Evolutionary conservation across 1,139 yeast species (phyloP).

Genomic region (Pichia sp.): DNA sequence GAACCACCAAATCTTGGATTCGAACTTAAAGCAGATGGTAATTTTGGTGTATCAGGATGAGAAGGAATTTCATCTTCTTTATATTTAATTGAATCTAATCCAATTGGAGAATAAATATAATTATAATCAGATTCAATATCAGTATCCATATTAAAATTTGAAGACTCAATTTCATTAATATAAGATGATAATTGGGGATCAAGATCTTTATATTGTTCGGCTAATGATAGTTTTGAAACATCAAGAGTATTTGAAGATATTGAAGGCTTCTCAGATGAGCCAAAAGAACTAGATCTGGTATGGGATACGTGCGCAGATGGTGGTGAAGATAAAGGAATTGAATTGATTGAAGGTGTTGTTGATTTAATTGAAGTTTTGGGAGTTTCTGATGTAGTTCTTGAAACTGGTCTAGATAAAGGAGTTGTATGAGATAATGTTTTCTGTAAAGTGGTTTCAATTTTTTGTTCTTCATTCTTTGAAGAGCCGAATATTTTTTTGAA

Average conservation of each 20-base stretch:
- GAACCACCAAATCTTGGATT: constrained; percentile 26
- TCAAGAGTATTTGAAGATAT: not conserved
- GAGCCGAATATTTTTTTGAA: constrained; percentile 32
- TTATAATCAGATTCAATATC: constrained; percentile 1
- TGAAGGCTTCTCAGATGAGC: not conserved
- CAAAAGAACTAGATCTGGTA: not conserved
- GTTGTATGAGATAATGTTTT: not conserved
- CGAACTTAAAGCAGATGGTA: constrained; percentile 43
- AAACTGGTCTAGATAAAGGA: not conserved
- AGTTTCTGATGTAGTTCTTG: not conserved
- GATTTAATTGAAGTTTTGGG: not conserved
- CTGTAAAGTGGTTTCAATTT: constrained; percentile 4
- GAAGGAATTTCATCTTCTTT: constrained; percentile 40
- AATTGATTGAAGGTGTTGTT: not conserved
- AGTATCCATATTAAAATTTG: constrained; percentile 23
- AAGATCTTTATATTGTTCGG: constrained; percentile 25
- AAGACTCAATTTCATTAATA: constrained; percentile 35
- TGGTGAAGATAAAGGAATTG: not conserved
- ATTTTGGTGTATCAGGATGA: constrained; percentile 39
- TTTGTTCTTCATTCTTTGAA: constrained; percentile 22
- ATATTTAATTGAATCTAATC: constrained; percentile 21
- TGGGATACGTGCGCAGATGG: not conserved
- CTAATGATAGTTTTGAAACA: constrained; percentile 3
- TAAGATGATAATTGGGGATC: constrained; percentile 59
- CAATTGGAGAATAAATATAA: constrained; percentile 23